phyloP scores from a whole-genome alignment of 208 protist genomes.

The Trypanosoma cruzi region DNA sequence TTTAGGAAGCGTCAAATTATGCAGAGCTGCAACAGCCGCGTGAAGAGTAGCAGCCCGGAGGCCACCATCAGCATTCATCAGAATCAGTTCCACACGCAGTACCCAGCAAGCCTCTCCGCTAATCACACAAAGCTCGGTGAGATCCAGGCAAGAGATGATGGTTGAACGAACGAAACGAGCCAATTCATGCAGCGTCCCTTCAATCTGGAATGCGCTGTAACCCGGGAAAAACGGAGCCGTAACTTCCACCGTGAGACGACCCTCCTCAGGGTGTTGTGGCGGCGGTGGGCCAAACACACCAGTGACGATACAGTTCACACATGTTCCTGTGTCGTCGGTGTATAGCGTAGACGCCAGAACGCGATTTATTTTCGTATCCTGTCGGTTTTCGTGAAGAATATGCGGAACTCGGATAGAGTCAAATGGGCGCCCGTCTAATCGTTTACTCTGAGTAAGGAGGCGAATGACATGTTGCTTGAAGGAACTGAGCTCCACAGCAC shows the following conservation, averaged over 20 bases:
- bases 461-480: constrained; percentile 56
- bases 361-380: constrained; percentile 5
- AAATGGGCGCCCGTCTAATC: constrained; percentile 62
- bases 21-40: constrained; percentile 66
- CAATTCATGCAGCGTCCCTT: constrained; percentile 65
- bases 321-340: constrained; percentile 71
- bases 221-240: constrained; percentile 58
- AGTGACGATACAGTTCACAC: constrained; percentile 58
- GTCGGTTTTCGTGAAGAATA: constrained; percentile 49
- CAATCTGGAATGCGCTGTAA: constrained; percentile 31
- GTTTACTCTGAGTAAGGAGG: constrained; percentile 42
- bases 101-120: constrained; percentile 85
- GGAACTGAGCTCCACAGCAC: constrained; percentile 67
- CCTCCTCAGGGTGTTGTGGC: constrained; percentile 44
- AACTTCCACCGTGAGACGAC: constrained; percentile 72
- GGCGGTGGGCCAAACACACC: constrained; percentile 77
- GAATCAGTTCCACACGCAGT: constrained; percentile 59
- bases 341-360: constrained; percentile 73
- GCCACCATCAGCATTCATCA: constrained; percentile 79
- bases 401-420: constrained; percentile 42
- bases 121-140: constrained; percentile 56
- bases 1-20: constrained; percentile 55
- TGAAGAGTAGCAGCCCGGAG: constrained; percentile 66
- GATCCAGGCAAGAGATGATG: constrained; percentile 58
- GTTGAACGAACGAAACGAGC: constrained; percentile 68